A percentile compares a stretch with the other conserved stretches of the same genome.
These are phyloP conservation scores for Phytophthora aleatoria DNA, from an alignment of 352 stramenopile genomes.

Conservation along the genomic window DNA sequence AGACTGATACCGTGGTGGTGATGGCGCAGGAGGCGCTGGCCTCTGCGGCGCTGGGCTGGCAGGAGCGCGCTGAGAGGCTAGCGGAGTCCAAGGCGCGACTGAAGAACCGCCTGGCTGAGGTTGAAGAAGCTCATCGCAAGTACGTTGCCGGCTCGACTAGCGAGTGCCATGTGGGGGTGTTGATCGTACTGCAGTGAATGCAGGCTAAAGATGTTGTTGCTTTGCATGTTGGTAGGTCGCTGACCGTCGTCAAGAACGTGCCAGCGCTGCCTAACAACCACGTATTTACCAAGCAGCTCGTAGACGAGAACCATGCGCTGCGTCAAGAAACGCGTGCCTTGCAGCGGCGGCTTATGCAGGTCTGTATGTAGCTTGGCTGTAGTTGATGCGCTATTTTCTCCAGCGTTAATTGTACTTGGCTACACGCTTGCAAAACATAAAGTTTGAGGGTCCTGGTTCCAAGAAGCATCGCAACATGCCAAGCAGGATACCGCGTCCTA, in stretches of 20 bases:
- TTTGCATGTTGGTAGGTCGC: constrained; percentile 29
- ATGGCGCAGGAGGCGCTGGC: constrained; percentile 42
- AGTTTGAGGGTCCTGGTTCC: constrained; percentile 23
- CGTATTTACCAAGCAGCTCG: constrained; percentile 62
- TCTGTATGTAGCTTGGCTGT: constrained; percentile 9
- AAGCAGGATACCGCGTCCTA: background rate
- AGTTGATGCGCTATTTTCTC: background rate
- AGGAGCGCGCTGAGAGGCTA: constrained; percentile 48
- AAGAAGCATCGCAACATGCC: constrained; percentile 7
- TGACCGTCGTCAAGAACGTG: constrained; percentile 64
- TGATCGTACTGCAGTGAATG: background rate
- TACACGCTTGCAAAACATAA: background rate
- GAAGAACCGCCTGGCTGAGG: constrained; percentile 30
- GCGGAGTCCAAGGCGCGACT: constrained; percentile 41
- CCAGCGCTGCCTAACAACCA: constrained; percentile 64
- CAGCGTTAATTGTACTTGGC: constrained; percentile 3
- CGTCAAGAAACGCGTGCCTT: constrained; percentile 39
- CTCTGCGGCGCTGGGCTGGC: constrained; percentile 41
- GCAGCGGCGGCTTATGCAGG: constrained; percentile 49
- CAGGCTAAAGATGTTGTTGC: constrained; percentile 2
- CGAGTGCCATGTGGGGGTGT: background rate
- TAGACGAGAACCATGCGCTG: constrained; percentile 66
- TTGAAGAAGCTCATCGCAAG: constrained; percentile 48
- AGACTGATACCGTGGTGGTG: constrained; percentile 34
- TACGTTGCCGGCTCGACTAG: constrained; percentile 13